A percentile compares a stretch with the other conserved stretches of the same genome.
Evolutionary conservation across 768 basidiomycete genomes (phyloP).

Genomic region (Collybia mongolica): DNA sequence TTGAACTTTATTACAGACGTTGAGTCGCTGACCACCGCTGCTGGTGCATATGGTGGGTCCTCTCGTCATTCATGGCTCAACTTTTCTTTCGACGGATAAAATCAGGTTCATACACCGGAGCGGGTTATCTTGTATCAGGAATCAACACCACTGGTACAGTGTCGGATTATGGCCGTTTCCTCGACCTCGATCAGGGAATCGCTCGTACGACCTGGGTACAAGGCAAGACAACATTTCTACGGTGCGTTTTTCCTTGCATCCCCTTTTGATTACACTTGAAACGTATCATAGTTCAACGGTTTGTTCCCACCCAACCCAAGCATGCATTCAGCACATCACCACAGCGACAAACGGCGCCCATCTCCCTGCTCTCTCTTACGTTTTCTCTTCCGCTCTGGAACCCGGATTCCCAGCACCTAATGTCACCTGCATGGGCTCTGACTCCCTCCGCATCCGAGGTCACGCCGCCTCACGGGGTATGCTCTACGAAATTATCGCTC

Average conservation of each 20-base stretch:
- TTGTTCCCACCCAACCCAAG: conserved; percentile 62
- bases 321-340: conserved; percentile 59
- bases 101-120: conserved; percentile 65
- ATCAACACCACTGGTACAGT: conserved; percentile 37
- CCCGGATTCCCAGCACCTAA: no score
- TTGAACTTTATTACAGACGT: conserved; percentile 40
- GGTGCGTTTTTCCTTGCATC: conserved; percentile 35
- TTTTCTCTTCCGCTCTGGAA: no score
- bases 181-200: conserved; percentile 65
- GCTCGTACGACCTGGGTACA: conserved; percentile 62
- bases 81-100: not conserved
- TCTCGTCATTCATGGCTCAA: not conserved
- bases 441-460: conserved; percentile 3
- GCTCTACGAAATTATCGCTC: conserved; percentile 69
- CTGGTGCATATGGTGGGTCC: conserved; percentile 60
- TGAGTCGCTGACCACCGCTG: conserved; percentile 44
- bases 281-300: conserved; percentile 35
- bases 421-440: not conserved
- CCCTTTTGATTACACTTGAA: not conserved
- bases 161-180: conserved; percentile 58
- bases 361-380: no score
- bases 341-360: conserved; percentile 6
- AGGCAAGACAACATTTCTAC: conserved; percentile 38
- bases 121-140: conserved; percentile 58
- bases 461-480: conserved; percentile 46